Conservation (phyloP, 2,329 filamentous ascomycete species). For the Tolypocladium album region DNA sequence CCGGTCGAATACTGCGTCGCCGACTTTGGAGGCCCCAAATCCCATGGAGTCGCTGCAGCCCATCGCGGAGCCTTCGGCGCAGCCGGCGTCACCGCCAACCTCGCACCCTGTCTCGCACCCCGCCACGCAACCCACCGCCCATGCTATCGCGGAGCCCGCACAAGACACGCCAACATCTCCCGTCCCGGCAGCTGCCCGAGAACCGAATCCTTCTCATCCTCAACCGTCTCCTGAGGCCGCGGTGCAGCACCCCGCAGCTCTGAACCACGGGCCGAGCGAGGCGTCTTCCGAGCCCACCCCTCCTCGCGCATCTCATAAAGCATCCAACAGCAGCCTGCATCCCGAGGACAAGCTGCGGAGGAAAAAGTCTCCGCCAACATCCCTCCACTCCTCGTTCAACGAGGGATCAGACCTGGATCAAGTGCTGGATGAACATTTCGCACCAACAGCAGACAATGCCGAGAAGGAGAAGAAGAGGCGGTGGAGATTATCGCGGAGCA, state of each 20-base stretch:
- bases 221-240: not conserved
- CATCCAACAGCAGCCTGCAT: constrained; percentile 28
- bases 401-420: constrained; percentile 76
- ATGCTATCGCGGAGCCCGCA: not conserved
- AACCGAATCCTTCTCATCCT: not conserved
- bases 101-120: not conserved
- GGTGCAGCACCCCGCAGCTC: constrained; percentile 5
- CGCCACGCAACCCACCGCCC: not conserved
- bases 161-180: not conserved
- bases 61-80: constrained; percentile 1
- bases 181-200: not conserved
- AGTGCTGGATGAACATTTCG: constrained; percentile 42
- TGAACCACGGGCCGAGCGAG: constrained; percentile 14
- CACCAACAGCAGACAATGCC: constrained; percentile 28
- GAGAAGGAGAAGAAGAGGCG: constrained; percentile 62
- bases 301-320: constrained; percentile 34
- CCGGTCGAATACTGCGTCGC: constrained; percentile 32
- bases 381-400: constrained; percentile 66
- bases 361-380: constrained; percentile 64
- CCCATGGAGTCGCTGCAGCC: constrained; percentile 28
- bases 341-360: constrained; percentile 46
- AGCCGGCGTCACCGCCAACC: not conserved
- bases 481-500: constrained; percentile 58
- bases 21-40: constrained; percentile 32
- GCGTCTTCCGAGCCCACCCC: constrained; percentile 31